Conservation (phyloP, 1,284 basidiomycete genomes). For the Ustilago esculenta region DNA sequence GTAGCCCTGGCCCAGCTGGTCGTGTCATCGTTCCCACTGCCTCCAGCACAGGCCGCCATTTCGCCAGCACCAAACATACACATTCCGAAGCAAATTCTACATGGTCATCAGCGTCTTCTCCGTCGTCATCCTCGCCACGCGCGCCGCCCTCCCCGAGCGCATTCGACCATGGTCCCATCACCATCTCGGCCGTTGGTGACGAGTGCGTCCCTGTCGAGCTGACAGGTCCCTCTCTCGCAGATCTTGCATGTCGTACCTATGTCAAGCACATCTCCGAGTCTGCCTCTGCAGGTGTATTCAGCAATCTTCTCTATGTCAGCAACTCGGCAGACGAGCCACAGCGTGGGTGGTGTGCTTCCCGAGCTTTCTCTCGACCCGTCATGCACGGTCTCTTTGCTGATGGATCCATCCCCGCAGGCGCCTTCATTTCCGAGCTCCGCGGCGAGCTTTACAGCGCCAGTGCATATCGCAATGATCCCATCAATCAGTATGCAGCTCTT, state of each 20-base stretch:
- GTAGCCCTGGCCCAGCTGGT: conserved; percentile 13
- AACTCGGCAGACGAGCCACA: conserved; percentile 53
- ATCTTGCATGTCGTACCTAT: conserved; percentile 43
- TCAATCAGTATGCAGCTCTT: conserved; percentile 71
- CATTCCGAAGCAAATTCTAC: conserved; percentile 8
- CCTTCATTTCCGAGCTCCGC: conserved; percentile 66
- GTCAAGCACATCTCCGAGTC: conserved; percentile 63
- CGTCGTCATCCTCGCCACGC: conserved; percentile 22
- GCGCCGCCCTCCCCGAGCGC: conserved; percentile 11
- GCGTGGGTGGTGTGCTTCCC: conserved; percentile 67
- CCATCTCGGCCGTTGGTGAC: conserved; percentile 51
- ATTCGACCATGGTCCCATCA: conserved; percentile 8
- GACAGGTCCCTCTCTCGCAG: conserved; percentile 34
- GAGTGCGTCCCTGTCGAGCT: conserved; percentile 61
- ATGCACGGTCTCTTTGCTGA: conserved; percentile 69
- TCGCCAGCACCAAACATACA: conserved; percentile 5
- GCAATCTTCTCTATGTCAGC: conserved; percentile 51
- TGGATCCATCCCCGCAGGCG: conserved; percentile 65
- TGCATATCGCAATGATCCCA: conserved; percentile 68
- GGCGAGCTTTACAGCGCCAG: conserved; percentile 67
- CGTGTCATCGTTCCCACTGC: conserved; percentile 28
- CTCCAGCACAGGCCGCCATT: conserved; percentile 1
- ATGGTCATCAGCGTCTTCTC: conserved; percentile 25
- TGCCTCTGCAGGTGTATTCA: conserved; percentile 60
- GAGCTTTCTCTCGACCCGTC: conserved; percentile 67